A percentile compares a stretch with the other conserved stretches of the same genome.
Evolutionary conservation across 768 basidiomycete species (phyloP).

Genomic region (Mycena vulgaris): DNA sequence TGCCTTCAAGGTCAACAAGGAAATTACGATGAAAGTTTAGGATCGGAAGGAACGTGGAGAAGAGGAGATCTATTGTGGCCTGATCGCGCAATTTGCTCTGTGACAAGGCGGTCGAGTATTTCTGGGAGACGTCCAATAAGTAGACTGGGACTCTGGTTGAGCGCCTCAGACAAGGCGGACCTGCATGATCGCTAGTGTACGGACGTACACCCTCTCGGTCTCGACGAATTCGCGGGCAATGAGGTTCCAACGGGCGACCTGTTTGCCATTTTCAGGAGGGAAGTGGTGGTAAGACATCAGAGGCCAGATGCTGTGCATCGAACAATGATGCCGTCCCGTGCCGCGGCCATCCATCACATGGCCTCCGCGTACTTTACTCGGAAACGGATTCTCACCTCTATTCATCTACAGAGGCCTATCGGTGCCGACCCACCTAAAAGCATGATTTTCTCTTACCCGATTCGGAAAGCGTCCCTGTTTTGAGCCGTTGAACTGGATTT

Average conservation of each 20-base stretch:
- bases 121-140: background rate
- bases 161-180: background rate
- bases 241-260: conserved; percentile 76
- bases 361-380: no score
- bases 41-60: background rate
- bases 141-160: background rate
- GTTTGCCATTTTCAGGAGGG: no score
- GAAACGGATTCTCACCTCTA: no score
- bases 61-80: background rate
- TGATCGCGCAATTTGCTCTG: background rate
- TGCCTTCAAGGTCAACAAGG: conserved; percentile 89
- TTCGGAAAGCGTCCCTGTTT: no score
- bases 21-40: conserved; percentile 91
- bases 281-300: no score
- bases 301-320: no score
- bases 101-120: background rate
- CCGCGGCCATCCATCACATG: no score
- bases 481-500: no score
- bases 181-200: background rate
- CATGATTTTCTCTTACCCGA: no score
- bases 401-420: no score
- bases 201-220: background rate
- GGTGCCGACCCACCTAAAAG: no score
- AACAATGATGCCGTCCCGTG: no score
- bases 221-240: conserved; percentile 48